Percentiles rank a stretch among this genome's conserved stretches.
Conservation (phyloP, 2,329 filamentous ascomycete genomes). For the Ustilaginoidea virens region DNA sequence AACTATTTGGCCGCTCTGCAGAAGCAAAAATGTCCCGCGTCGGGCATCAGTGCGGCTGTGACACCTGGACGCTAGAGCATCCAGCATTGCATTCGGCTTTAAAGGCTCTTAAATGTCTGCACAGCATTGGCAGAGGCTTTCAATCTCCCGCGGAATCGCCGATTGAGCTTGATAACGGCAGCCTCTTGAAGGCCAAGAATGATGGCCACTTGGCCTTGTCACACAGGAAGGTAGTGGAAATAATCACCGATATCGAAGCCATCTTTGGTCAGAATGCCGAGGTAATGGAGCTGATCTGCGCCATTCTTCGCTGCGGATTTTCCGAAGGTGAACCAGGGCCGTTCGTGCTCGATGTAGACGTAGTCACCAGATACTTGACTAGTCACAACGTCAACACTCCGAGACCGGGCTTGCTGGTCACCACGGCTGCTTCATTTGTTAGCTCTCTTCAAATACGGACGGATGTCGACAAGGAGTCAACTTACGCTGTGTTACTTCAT, state of each 20-base stretch:
- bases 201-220: slow-evolving; percentile 14
- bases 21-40: slow-evolving; percentile 10
- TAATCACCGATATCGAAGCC: slow-evolving; percentile 30
- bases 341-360: slow-evolving; percentile 55
- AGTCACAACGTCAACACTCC: slow-evolving; percentile 44
- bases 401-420: slow-evolving; percentile 52
- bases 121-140: slow-evolving; percentile 55
- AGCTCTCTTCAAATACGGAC: slow-evolving; percentile 37
- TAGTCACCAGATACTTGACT: slow-evolving; percentile 52
- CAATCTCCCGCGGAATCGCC: slow-evolving; percentile 52
- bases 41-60: slow-evolving; percentile 12
- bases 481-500: slow-evolving; percentile 36
- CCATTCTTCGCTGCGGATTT: slow-evolving; percentile 58
- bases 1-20: slow-evolving; percentile 7
- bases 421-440: slow-evolving; percentile 55
- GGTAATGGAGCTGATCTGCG: slow-evolving; percentile 56
- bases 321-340: slow-evolving; percentile 59
- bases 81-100: slow-evolving; percentile 31
- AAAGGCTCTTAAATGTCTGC: slow-evolving; percentile 49
- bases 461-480: slow-evolving; percentile 26
- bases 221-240: slow-evolving; percentile 30
- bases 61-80: slow-evolving; percentile 24
- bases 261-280: slow-evolving; percentile 47
- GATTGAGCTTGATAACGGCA: slow-evolving; percentile 48
- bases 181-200: background rate